A percentile compares a stretch with the other conserved stretches of the same genome.
Evolutionary conservation across 257 asterid species (phyloP).

Genomic region (Solanum megistacrolobum): DNA sequence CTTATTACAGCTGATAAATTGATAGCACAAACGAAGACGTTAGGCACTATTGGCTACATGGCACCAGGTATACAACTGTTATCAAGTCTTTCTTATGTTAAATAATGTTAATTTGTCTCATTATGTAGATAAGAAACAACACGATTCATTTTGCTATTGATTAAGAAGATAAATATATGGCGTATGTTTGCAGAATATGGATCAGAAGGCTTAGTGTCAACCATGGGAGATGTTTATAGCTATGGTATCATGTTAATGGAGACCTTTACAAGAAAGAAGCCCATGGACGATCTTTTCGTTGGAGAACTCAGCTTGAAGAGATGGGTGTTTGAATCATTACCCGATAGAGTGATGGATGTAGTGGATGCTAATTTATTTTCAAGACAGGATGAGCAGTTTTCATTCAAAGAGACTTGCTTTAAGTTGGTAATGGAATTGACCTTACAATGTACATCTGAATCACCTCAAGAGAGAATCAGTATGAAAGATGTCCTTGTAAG

Average conservation of each 20-base stretch:
- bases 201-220: background rate
- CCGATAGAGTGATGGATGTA: background rate
- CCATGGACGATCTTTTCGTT: background rate
- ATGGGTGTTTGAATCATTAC: background rate
- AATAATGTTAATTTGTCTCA: background rate
- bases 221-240: slow-evolving; percentile 5
- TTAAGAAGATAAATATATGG: background rate
- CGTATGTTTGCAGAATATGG: background rate
- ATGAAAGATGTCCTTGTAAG: background rate
- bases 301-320: background rate
- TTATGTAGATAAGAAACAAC: background rate
- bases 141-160: background rate
- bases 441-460: background rate
- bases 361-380: background rate
- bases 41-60: background rate
- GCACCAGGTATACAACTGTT: background rate
- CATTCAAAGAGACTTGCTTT: background rate
- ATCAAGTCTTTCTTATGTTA: background rate
- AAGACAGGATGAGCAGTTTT: background rate
- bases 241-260: slow-evolving; percentile 6
- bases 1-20: background rate
- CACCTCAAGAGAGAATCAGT: background rate
- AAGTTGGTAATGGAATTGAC: background rate
- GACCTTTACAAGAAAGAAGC: slow-evolving; percentile 2
- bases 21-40: background rate